Evolutionary conservation across 768 basidiomycete species (phyloP).

Genomic region (Fistulinella prunicolor): DNA sequence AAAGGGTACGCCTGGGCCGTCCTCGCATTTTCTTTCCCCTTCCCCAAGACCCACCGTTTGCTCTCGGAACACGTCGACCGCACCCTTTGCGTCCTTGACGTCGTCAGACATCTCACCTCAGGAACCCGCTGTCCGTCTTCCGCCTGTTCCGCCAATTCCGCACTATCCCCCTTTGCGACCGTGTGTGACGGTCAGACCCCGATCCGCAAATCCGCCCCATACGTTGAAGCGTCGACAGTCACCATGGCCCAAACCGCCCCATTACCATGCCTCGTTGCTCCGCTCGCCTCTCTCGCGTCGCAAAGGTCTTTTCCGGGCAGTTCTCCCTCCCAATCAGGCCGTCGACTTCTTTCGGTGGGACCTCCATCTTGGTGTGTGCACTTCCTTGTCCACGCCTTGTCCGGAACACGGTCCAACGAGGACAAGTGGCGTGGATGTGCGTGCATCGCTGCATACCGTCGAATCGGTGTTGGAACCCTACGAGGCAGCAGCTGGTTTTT

Average conservation of each 20-base stretch:
- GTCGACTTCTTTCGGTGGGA: constrained; percentile 30
- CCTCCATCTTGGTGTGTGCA: constrained; percentile 1
- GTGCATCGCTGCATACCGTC: constrained; percentile 10
- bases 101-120: no score
- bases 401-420: no score
- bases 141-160: no score
- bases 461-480: constrained; percentile 24
- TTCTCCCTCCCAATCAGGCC: constrained; percentile 16
- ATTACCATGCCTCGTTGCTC: constrained; percentile 28
- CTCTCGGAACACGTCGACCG: constrained; percentile 3
- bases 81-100: no score
- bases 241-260: constrained; percentile 26
- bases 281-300: constrained; percentile 24
- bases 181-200: no score
- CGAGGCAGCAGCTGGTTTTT: constrained; percentile 29
- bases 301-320: constrained; percentile 25
- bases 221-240: constrained; percentile 11
- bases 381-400: not conserved
- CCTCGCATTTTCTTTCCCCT: not conserved
- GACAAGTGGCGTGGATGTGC: not conserved
- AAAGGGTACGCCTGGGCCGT: not conserved
- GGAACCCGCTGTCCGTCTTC: no score
- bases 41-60: no score
- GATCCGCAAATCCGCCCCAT: constrained; percentile 9
- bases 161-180: no score